Base-by-base conservation (phyloP, 169 alveolate genomes). In the Amoebophrya sp. region DNA sequence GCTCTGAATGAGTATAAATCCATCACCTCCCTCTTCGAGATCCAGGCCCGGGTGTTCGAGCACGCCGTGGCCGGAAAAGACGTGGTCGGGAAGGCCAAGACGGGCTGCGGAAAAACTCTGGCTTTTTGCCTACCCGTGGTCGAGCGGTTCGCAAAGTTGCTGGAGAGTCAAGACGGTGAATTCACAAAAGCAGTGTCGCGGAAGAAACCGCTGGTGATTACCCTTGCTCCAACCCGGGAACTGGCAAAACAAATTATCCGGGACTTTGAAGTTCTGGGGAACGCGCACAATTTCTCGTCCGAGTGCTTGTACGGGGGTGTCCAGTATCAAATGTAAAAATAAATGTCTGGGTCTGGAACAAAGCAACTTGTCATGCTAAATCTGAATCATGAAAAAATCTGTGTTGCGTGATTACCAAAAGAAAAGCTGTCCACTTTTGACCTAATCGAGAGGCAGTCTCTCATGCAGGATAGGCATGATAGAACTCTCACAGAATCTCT, bases 41-140 rank as follows among this genome's bases (percentile, higher is more conserved):
- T 92, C 14, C 93, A 92, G 90, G 89, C 55, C 47, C 89, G 89
- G 89, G 93, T 91, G 3, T 92, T 92, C 55, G 39, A 40, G 39
- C 93, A 91, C 1, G 89, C 89, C 90, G 55, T 92, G 91, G 89
- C 23, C 2, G 93, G 93, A 41, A 14, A 47, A 29, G 93, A 92
- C 77, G 93, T 92, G 89, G 93, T 92, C 32, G 93, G 93, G n/a
- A 91, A 91, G 0, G 93, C 93, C 88, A 89, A 92, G 90, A 92
- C 94, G n/a, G 94, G 94, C 39, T 92, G 94, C 77, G 94, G 94
- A n/a, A 92, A 92, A 40, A 92, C 94, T 29, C 41, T 92, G 39
- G 94, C 94, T 25, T 92, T 92, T 35, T 89, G 54, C 29, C 39
- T 92, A 92, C 94, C 94, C 0, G 92, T 89, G 32, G 92, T 92